Base-by-base conservation (phyloP, 106 monocot species). In the Platanthera guangdongensis region DNA sequence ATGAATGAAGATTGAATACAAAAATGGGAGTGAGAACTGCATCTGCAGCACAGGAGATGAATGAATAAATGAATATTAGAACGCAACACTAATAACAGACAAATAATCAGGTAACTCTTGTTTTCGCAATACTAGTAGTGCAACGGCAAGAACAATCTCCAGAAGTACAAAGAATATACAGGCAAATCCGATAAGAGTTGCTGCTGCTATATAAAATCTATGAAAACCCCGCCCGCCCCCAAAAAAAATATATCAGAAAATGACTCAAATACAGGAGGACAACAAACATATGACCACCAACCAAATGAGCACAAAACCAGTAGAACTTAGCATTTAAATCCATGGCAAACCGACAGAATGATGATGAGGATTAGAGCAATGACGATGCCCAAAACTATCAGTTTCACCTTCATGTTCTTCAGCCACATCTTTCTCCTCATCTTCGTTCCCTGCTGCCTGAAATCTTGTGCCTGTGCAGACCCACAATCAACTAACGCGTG, bases 371-470 rank as follows among this genome's bases (percentile, higher is more conserved):
- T 89, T 57, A 89, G 55, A 12, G 89, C 89, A 49, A 86, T 76
- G 74, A 89, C 80, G 79, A 89, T 89, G 30, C 81, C 89, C 74
- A 86, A 50, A 22, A 89, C 89, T 8, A 89, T 86, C 67, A 89
- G 86, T 74, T 89, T 89, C 59, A 89, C 80, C 84, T 89, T 89
- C 89, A 89, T 89, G 74, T 89, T 89, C 68, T 81, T 78, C 28
- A 86, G 77, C 89, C 89, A 89, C 89, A 89, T 89, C 81, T 84
- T 89, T 55, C 83, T 81, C 77, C 86, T 89, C 81, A 89, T 83
- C 80, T 82, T 75, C 13, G 86, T 86, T 22, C 89, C 89, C 76
- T 81, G 79, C 78, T 81, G 81, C 77, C 84, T 86, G 72, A 89
- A 89, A 77, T 89, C 89, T 55, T 89, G 89, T 47, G 89, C 89